Percentiles rank a stretch among this genome's conserved stretches.
phyloP scores from a whole-genome alignment of 805 yeast species.

The Myxozyma kluyveri region DNA sequence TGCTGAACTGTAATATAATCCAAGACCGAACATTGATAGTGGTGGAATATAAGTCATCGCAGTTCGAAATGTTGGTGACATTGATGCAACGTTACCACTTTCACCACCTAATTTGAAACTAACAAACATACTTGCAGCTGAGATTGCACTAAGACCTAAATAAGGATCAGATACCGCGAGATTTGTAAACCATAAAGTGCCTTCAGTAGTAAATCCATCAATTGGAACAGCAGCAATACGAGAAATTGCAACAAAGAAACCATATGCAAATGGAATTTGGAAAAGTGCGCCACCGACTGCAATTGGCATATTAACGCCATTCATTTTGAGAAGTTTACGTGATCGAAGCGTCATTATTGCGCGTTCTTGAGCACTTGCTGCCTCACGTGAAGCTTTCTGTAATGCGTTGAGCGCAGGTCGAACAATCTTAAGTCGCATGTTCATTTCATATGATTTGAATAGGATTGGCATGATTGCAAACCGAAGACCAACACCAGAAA shows the following conservation, averaged over 20 bases:
- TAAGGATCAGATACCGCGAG: conserved; percentile 86
- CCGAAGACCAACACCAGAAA: conserved; percentile 70
- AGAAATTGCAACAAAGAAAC: conserved; percentile 82
- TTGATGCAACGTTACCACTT: conserved; percentile 64
- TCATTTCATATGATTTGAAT: conserved; percentile 74
- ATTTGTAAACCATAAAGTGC: conserved; percentile 80
- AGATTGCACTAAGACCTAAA: conserved; percentile 75
- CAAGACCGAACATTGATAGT: conserved; percentile 20
- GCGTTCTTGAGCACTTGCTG: conserved; percentile 45
- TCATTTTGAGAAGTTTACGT: conserved; percentile 57
- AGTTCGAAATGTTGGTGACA: conserved; percentile 66
- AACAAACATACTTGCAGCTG: conserved; percentile 73
- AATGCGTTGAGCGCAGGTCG: conserved; percentile 69
- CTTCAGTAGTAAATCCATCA: conserved; percentile 74
- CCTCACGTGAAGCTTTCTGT: conserved; percentile 32
- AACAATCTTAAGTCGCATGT: conserved; percentile 70
- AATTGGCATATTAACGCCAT: conserved; percentile 72
- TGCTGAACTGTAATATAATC: conserved; percentile 21
- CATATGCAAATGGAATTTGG: conserved; percentile 82
- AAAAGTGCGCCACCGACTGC: conserved; percentile 65
- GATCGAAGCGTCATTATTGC: conserved; percentile 53
- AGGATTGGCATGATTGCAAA: conserved; percentile 73
- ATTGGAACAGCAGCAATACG: conserved; percentile 82
- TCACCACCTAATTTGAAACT: conserved; percentile 88
- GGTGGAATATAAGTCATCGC: conserved; percentile 43